Percentiles rank a stretch among this genome's conserved stretches.
These are phyloP conservation scores for Ophiosphaerella herpotricha DNA, from an alignment of 2,329 filamentous ascomycete species.

Conservation along the genomic window DNA sequence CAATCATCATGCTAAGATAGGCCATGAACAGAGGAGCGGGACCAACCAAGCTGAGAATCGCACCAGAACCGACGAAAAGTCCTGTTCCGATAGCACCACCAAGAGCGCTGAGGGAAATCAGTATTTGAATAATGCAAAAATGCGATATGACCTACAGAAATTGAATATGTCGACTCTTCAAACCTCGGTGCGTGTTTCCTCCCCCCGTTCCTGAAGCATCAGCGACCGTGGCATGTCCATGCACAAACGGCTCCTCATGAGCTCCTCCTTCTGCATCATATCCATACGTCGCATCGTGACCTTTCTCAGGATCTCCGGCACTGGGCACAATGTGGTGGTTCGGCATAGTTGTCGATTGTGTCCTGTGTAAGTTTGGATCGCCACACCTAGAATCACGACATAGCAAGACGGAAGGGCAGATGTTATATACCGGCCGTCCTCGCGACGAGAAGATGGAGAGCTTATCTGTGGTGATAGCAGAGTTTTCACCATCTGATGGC, in stretches of 20 bases:
- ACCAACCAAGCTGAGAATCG: slow-evolving; percentile 38
- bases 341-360: slow-evolving; percentile 17
- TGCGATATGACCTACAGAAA: slow-evolving; percentile 32
- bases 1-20: slow-evolving; percentile 45
- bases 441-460: slow-evolving; percentile 1
- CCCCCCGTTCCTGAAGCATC: slow-evolving; percentile 35
- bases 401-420: neutral
- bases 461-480: slow-evolving; percentile 8
- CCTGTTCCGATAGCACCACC: slow-evolving; percentile 59
- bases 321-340: slow-evolving; percentile 25
- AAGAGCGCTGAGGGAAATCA: slow-evolving; percentile 55
- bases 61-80: slow-evolving; percentile 43
- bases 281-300: slow-evolving; percentile 18
- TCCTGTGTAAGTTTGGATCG: neutral
- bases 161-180: slow-evolving; percentile 46
- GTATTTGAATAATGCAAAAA: neutral
- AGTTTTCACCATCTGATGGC: slow-evolving; percentile 14
- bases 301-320: slow-evolving; percentile 31
- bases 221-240: slow-evolving; percentile 34
- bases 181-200: slow-evolving; percentile 37
- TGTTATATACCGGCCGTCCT: slow-evolving; percentile 12
- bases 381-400: neutral
- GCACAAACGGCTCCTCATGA: slow-evolving; percentile 30
- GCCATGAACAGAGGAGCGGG: slow-evolving; percentile 45
- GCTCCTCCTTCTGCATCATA: slow-evolving; percentile 19